Evolutionary conservation across 2,329 filamentous ascomycete genomes (phyloP).

Genomic region (Bipolaris cookei): DNA sequence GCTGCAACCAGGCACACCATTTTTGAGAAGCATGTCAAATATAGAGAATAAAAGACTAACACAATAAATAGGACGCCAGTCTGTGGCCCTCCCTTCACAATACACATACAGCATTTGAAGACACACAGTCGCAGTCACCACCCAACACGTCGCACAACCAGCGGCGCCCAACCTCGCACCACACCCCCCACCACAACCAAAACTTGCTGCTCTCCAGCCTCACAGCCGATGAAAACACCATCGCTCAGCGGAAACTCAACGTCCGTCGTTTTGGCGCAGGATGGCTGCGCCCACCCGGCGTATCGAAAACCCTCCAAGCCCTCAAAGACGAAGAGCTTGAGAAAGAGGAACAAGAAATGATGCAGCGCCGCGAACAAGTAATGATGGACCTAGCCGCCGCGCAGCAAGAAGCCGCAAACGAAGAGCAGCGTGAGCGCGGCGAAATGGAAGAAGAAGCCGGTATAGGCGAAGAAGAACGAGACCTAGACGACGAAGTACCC

Average conservation of each 20-base stretch:
- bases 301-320: conserved; percentile 87
- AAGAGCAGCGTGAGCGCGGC: conserved; percentile 50
- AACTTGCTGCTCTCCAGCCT: conserved; percentile 67
- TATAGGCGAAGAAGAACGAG: conserved; percentile 37
- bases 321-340: conserved; percentile 89
- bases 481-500: conserved; percentile 51
- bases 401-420: conserved; percentile 55
- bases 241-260: conserved; percentile 78
- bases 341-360: conserved; percentile 81
- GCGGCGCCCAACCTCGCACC: conserved; percentile 28
- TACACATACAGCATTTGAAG: conserved; percentile 27
- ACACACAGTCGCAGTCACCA: conserved; percentile 27
- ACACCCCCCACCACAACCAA: conserved; percentile 20
- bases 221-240: conserved; percentile 75
- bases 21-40: not conserved
- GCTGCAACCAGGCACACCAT: not conserved
- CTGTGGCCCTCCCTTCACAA: conserved; percentile 41
- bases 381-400: conserved; percentile 73
- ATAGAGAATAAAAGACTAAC: conserved; percentile 9
- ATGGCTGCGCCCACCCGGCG: conserved; percentile 89
- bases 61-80: conserved; percentile 32
- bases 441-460: conserved; percentile 48
- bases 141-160: conserved; percentile 24
- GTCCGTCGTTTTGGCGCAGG: conserved; percentile 85
- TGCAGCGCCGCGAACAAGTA: conserved; percentile 71